Base-by-base conservation (phyloP, 176 grass and related monocot genomes). In the Guadua angustifolia region DNA sequence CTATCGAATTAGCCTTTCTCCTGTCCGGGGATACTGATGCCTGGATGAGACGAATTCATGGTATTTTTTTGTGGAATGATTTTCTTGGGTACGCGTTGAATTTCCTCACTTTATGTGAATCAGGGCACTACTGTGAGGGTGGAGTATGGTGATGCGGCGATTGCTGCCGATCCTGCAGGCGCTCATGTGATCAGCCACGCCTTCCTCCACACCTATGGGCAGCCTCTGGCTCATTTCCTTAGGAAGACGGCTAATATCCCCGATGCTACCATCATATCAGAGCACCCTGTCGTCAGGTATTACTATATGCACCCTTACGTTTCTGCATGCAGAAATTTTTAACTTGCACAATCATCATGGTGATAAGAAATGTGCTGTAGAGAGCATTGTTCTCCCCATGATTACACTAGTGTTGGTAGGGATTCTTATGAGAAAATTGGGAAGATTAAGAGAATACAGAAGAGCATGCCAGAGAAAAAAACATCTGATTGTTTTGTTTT, bases 41-140 rank as follows among this genome's bases (percentile, higher is more conserved):
- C 15, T 17, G 46, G 10, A 47, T 50, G 3, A 8, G 61, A 33
- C 43, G 51, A 51, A 53, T 69, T 84, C 29, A 33, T 25, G 45
- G 49, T 79, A n/a, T 53, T 12, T 38, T 59, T 68, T 81, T 52
- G 13, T 6, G 43, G 29, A 74, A 42, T 6, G 7, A 71, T 51
- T 35, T 42, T 85, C 13, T 40, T 47, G 22, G 9, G 26, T 77
- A 74, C 26, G 18, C 60, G 33, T 21, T 78, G 45, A 56, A 39
- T 55, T 36, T 10, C 17, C 61, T 60, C 29, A 42, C 40, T 77
- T 11, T 25, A 62, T 85, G 46, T 85, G 43, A 87, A 84, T 7
- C 81, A 99, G 96, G 96, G 96, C 46, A 99, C 96, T 63, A 92
- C 96, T 47, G 93, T 99, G 47, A 94, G 93, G 85, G 93, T 99